Base-by-base conservation (phyloP, 2,329 filamentous ascomycete genomes). In the Diplodia sapinea region DNA sequence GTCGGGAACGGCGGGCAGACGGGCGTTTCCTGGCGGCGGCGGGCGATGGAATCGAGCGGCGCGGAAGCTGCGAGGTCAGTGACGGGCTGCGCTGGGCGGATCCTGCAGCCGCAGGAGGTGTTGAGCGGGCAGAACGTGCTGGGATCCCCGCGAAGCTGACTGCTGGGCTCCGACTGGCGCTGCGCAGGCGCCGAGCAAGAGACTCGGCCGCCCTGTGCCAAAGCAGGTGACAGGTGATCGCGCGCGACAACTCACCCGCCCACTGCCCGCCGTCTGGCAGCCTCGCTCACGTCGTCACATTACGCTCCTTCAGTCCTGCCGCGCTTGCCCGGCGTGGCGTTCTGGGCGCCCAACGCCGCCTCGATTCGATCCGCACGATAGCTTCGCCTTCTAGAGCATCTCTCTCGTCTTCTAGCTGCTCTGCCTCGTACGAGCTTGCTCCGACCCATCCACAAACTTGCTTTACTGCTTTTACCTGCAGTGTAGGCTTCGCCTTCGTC, bases 391-490 rank as follows among this genome's bases (percentile, higher is more conserved):
- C 59, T 36, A 63, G 47, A 51, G 47, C 40, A 20, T n/a, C 26
- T 51, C 59, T 61, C 47, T 23, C 29, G 43, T 11, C 59, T 51
- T 63, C 59, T 63, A 51, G 59, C 29, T 20, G 38, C 40, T 7
- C 38, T 55, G 50, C 62, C 63, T 66, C 64, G 64, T 66, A 66
- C 64, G 64, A 66, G 47, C 54, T 66, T 31, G 47, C 29, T 47
- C 64, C 64, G 64, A 66, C 54, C 51, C 50, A 11, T 55, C 20
- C n/a, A 7, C 43, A 13, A 11, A n/a, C 61, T 29, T 50, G 31
- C 29, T 54, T 65, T n/a, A 29, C 36, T 61, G 40, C 57, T 61
- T 61, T 61, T 61, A 9, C 33, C 40, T 61, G 26, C n/a, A 13
- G 54, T 40, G 54, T 23, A 23, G 3, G 56, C 56, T n/a, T 62